A percentile compares a stretch with the other conserved stretches of the same genome.
These are phyloP conservation scores for Gaeumannomyces tritici DNA, from an alignment of 2,329 filamentous ascomycete genomes.

Conservation along the genomic window DNA sequence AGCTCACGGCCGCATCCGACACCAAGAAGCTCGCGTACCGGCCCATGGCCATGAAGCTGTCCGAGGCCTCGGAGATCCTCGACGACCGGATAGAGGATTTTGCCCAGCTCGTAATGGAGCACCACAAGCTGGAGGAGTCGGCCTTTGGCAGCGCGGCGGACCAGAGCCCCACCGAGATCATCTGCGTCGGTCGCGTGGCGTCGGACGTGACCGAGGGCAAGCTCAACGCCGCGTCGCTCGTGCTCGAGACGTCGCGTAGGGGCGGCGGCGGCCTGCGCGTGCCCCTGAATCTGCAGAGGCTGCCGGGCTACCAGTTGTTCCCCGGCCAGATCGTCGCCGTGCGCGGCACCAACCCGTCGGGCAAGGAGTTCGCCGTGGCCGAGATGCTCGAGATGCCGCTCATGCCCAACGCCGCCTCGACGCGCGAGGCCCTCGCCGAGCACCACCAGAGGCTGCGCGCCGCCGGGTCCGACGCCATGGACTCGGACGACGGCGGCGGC, in stretches of 20 bases:
- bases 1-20: slow-evolving; percentile 77
- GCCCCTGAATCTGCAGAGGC: slow-evolving; percentile 63
- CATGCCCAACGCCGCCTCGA: slow-evolving; percentile 64
- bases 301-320: slow-evolving; percentile 73
- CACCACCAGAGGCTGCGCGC: slow-evolving; percentile 62
- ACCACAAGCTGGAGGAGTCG: slow-evolving; percentile 66
- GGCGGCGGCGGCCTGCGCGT: slow-evolving; percentile 76
- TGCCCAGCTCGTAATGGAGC: slow-evolving; percentile 58
- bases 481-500: slow-evolving; percentile 40
- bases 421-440: slow-evolving; percentile 51
- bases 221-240: slow-evolving; percentile 73
- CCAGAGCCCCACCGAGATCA: slow-evolving; percentile 75
- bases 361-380: slow-evolving; percentile 69
- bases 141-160: slow-evolving; percentile 81
- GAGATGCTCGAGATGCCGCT: slow-evolving; percentile 69
- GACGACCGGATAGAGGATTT: slow-evolving; percentile 96
- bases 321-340: slow-evolving; percentile 90
- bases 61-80: slow-evolving; percentile 83
- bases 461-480: slow-evolving; percentile 49
- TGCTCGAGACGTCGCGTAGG: slow-evolving; percentile 79
- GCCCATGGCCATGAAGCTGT: slow-evolving; percentile 88
- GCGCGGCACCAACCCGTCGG: slow-evolving; percentile 77
- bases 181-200: slow-evolving; percentile 85
- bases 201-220: slow-evolving; percentile 81
- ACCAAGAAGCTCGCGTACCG: slow-evolving; percentile 87